Evolutionary conservation across 2,329 filamentous ascomycete species (phyloP).

Genomic region (Thelonectria blattea): DNA sequence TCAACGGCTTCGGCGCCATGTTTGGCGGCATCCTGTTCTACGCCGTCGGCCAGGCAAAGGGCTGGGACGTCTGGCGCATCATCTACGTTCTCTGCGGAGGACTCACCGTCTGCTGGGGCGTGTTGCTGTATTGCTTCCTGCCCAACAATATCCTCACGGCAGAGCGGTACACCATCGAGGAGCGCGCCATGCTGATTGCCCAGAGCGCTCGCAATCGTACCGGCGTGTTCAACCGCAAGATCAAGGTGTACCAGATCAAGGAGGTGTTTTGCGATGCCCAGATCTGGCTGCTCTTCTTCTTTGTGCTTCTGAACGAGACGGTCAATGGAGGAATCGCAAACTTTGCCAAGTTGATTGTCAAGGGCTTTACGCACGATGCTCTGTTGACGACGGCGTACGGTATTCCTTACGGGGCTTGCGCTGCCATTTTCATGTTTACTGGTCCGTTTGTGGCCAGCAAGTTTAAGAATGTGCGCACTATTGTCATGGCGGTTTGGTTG

Average conservation of each 20-base stretch:
- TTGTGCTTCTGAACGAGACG: slow-evolving; percentile 60
- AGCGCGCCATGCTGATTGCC: slow-evolving; percentile 58
- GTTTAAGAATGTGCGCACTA: slow-evolving; percentile 57
- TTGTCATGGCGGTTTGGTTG: slow-evolving; percentile 59
- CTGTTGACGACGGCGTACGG: slow-evolving; percentile 56
- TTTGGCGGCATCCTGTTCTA: slow-evolving; percentile 56
- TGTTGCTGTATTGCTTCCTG: slow-evolving; percentile 51
- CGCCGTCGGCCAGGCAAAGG: slow-evolving; percentile 57
- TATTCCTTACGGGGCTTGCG: slow-evolving; percentile 61
- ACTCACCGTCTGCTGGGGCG: slow-evolving; percentile 55
- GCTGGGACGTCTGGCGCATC: slow-evolving; percentile 55
- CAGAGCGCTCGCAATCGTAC: slow-evolving; percentile 62
- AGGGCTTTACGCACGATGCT: slow-evolving; percentile 48
- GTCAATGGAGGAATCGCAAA: slow-evolving; percentile 62
- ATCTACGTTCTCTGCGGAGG: slow-evolving; percentile 60
- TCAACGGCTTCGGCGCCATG: slow-evolving; percentile 54
- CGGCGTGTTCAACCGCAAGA: slow-evolving; percentile 55
- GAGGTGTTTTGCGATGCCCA: slow-evolving; percentile 58
- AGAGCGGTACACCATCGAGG: slow-evolving; percentile 33
- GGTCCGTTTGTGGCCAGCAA: slow-evolving; percentile 58
- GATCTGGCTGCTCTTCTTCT: slow-evolving; percentile 58
- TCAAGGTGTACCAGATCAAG: slow-evolving; percentile 55
- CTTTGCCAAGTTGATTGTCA: slow-evolving; percentile 61
- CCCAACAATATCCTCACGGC: slow-evolving; percentile 54
- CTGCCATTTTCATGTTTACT: slow-evolving; percentile 58